Evolutionary conservation across 192 early-diverging fungal species (phyloP), one percentile per base, ranked within the genome.

Genomic region (Gigaspora rosea): DNA sequence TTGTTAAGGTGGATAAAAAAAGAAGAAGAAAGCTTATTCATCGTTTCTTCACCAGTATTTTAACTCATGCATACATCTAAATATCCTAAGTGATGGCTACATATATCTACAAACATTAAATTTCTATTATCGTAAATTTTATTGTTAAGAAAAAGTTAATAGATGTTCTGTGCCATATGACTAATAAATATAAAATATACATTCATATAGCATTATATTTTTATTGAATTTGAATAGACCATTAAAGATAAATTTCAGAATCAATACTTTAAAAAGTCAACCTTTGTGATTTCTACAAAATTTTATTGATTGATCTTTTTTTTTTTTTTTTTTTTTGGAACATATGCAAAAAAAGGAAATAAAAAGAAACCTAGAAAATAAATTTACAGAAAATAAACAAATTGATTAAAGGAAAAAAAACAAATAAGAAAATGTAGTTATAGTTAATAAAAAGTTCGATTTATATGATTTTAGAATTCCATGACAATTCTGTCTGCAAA

Each of bases 1-100:
- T 82, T 93, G 35, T 78, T 93, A n/a, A 86, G 89, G 56, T 95
- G 93, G 93, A 90, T 93, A 65, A 90, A 88, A 65, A 91, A 88
- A 72, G 85, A 93, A 36, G 92, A 93, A 75, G 92, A 93, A 33
- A 90, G 86, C 64, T 75, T 94, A 51, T 90, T 94, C 78, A 91
- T 93, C 27, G 75, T 93, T 33, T 90, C 92, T 61, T 86, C 92
- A 8, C 92, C 91, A 8, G 90, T 90, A 32, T 92, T 93, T 84
- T 92, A 85, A 85, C 52, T 54, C 4, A 18, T 56, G 15, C 5
- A 56, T 56, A 56, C 52, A n/a, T n/a, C 12, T 0, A 18, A 56
- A 56, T 56, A 56, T 56, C 15, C 12, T 18, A 15, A 56, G 13
- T 56, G 12, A 4, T 18, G 8, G 12, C 52, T 56, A 56, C 41